Evolutionary conservation across 305 asterid genomes (phyloP).

Genomic region (Fraxinus ornus): DNA sequence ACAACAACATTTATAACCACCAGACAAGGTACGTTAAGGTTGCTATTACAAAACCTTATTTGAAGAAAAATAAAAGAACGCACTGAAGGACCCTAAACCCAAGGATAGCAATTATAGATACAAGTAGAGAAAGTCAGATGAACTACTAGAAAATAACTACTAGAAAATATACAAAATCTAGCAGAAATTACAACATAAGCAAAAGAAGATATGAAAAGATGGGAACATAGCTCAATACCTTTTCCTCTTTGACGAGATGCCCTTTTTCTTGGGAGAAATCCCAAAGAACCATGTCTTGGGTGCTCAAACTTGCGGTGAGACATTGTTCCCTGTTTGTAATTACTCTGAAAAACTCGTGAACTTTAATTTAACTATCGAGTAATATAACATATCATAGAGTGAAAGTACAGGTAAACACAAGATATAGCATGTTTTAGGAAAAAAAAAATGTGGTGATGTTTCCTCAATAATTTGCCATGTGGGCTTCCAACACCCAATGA

Average conservation of each 20-base stretch:
- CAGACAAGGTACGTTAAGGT: not conserved
- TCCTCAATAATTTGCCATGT: not conserved
- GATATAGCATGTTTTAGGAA: not conserved
- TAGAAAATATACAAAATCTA: not conserved
- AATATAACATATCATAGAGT: not conserved
- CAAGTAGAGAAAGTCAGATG: not conserved
- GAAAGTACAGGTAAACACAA: not conserved
- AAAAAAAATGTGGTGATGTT: not conserved
- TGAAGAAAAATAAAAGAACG: not conserved
- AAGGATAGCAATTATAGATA: not conserved
- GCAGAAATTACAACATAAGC: not conserved
- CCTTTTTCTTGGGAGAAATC: conserved; percentile 87
- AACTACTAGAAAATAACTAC: not conserved
- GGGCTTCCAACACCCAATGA: not conserved
- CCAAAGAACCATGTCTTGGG: conserved; percentile 89
- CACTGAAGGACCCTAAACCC: not conserved
- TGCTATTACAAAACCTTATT: not conserved
- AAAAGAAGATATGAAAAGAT: not conserved
- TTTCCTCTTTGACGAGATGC: conserved; percentile 79
- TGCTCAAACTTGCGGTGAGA: conserved; percentile 96
- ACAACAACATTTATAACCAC: not conserved
- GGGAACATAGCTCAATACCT: conserved; percentile 37
- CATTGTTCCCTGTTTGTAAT: conserved; percentile 42
- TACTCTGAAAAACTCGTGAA: conserved; percentile 22
- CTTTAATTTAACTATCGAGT: not conserved